Percentiles rank a stretch among this genome's conserved stretches.
Conservation (phyloP, 352 stramenopile species). For the Salisapilia sapeloensis region DNA sequence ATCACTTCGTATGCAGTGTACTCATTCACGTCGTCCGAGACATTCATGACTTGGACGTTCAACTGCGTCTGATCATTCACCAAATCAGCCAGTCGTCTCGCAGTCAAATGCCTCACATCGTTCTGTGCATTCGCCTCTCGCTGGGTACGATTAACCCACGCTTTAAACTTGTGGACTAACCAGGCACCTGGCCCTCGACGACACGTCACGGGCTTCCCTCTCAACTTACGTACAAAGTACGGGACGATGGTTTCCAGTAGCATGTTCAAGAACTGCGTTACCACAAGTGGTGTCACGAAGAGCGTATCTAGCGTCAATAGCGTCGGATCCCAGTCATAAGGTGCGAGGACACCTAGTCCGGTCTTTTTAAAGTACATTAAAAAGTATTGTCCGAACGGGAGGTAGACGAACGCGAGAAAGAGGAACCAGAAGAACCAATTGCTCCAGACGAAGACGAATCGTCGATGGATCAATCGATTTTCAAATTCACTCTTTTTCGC, state of each 20-base stretch:
- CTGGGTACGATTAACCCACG: slow-evolving; percentile 9
- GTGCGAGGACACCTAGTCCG: slow-evolving; percentile 29
- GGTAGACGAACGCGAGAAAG: slow-evolving; percentile 81
- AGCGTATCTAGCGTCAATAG: slow-evolving; percentile 71
- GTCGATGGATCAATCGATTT: slow-evolving; percentile 70
- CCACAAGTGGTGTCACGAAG: slow-evolving; percentile 77
- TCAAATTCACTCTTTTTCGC: slow-evolving; percentile 76
- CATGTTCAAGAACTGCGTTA: slow-evolving; percentile 82
- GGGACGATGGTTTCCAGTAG: slow-evolving; percentile 74
- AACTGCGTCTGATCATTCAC: slow-evolving; percentile 62
- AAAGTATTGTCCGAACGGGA: slow-evolving; percentile 67
- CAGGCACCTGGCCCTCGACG: slow-evolving; percentile 41
- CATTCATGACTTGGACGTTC: slow-evolving; percentile 32
- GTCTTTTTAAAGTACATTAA: slow-evolving; percentile 29
- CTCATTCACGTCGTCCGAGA: slow-evolving; percentile 72
- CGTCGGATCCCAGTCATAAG: slow-evolving; percentile 54
- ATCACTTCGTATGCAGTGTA: slow-evolving; percentile 80
- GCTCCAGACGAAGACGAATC: slow-evolving; percentile 83
- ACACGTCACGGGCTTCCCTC: slow-evolving; percentile 44
- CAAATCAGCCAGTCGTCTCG: slow-evolving; percentile 36
- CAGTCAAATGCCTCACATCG: slow-evolving; percentile 30
- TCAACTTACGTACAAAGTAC: slow-evolving; percentile 64
- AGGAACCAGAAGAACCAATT: slow-evolving; percentile 89
- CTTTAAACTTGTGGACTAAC: slow-evolving; percentile 24
- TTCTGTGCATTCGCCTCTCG: slow-evolving; percentile 8